Evolutionary conservation across 2,329 filamentous ascomycete species (phyloP).

Genomic region (Ophiostoma novo-ulmi): DNA sequence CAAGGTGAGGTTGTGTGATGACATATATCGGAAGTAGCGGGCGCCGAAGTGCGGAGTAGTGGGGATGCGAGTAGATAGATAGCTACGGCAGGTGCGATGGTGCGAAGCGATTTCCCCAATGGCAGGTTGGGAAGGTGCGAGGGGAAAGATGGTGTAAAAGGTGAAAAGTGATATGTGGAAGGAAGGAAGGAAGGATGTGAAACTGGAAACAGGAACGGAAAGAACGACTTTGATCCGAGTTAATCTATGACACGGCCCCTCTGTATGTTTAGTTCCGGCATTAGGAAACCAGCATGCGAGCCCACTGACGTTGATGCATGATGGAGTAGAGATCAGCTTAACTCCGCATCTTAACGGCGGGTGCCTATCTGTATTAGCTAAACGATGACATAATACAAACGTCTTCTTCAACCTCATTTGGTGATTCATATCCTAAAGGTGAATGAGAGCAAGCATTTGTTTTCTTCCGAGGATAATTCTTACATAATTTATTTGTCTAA

Average conservation of each 20-base stretch:
- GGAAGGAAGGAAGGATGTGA: background rate
- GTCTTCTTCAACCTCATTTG: background rate
- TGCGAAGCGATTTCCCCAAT: background rate
- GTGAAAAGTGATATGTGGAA: background rate
- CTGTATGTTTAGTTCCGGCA: background rate
- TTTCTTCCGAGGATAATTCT: no score
- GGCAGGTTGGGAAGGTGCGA: background rate
- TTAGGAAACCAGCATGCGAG: conserved; percentile 1
- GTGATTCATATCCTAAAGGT: no score
- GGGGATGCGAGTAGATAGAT: background rate
- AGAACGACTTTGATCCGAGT: background rate
- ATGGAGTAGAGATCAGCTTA: background rate
- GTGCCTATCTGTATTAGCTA: background rate
- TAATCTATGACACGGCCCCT: conserved; percentile 5
- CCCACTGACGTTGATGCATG: conserved; percentile 1
- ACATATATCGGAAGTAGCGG: background rate
- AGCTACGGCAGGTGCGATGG: background rate
- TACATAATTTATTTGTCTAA: no score
- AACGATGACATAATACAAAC: conserved; percentile 5
- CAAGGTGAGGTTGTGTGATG: conserved; percentile 9
- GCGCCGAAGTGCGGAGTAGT: conserved; percentile 12
- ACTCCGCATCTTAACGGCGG: conserved; percentile 12
- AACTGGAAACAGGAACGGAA: background rate
- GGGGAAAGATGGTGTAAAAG: background rate
- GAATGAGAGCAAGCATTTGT: no score